Evolutionary conservation across 2,329 filamentous ascomycete genomes (phyloP), one percentile per base, ranked within the genome.

Genomic region (Thelonectria rubi): DNA sequence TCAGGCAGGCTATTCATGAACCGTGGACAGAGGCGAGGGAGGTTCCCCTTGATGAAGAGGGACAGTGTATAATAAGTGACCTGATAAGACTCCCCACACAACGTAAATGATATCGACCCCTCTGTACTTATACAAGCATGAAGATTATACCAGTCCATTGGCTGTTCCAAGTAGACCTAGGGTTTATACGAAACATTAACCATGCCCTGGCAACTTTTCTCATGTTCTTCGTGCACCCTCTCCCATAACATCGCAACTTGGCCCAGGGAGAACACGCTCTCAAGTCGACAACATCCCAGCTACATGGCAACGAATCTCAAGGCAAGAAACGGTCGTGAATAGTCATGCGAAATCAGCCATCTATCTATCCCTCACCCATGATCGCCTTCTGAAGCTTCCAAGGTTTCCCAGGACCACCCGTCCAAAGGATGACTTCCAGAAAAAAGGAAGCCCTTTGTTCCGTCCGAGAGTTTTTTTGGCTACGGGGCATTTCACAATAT

Each of bases 401-500:
- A 24, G 55, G 50, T 45, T 30, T 48, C 53, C 24, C 60, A 42
- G 51, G 57, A 54, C 43, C 34, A 50, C 62, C 58, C 12, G 26
- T n/a, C n/a, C n/a, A n/a, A n/a, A n/a, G n/a, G n/a, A n/a, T n/a
- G n/a, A n/a, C 14, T 45, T 43, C 17, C n/a, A 48, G 49, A 32
- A 3, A 18, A 58, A 51, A 64, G 51, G 26, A 30, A 30, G 26
- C 26, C 30, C 40, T 18, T 48, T 49, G 34, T 37, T 60, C 47
- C 50, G 50, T 52, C 48, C 55, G 21, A 46, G 53, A 43, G 49
- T n/a, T 43, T 40, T 51, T 15, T 43, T 40, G 63, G 63, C 53
- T 59, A 65, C 69, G 51, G 60, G 78, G 82, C 84, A 86, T 86
- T 86, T 86, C 84, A 86, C 84, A 86, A 86, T 86, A 86, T 86